Conservation (phyloP, 2,329 filamentous ascomycete species). For the Cyclaneusma minus region DNA sequence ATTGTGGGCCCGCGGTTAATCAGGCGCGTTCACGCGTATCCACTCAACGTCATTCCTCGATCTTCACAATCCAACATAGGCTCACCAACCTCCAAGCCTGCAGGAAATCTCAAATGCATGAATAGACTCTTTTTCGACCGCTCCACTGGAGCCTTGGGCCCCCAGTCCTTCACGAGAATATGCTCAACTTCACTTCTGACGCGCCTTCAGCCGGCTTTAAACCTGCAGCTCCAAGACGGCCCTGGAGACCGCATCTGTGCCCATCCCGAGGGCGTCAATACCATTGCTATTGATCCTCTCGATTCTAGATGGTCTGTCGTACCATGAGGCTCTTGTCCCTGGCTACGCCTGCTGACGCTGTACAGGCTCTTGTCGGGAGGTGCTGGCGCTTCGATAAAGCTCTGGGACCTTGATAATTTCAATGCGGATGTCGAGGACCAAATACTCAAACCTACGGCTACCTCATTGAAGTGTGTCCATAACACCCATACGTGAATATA, state of each 20-base stretch:
- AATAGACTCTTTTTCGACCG: conserved; percentile 64
- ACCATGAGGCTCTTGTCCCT: neutral
- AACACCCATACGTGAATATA: conserved; percentile 6
- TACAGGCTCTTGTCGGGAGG: conserved; percentile 67
- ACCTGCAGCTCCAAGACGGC: conserved; percentile 55
- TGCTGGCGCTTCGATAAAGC: conserved; percentile 65
- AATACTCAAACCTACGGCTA: conserved; percentile 37
- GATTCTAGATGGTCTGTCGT: conserved; percentile 53
- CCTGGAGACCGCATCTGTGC: conserved; percentile 34
- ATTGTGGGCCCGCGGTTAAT: too few species aligned
- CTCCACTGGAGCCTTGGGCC: conserved; percentile 51
- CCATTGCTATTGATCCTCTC: conserved; percentile 66
- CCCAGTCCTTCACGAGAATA: conserved; percentile 46
- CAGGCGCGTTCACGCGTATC: conserved; percentile 2
- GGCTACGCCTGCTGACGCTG: conserved; percentile 6
- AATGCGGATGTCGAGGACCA: conserved; percentile 26
- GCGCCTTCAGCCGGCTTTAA: conserved; percentile 50
- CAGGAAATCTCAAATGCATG: conserved; percentile 39
- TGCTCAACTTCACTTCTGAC: conserved; percentile 51
- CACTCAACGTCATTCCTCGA: neutral
- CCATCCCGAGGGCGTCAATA: conserved; percentile 66
- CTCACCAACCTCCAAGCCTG: too few species aligned
- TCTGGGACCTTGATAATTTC: conserved; percentile 71
- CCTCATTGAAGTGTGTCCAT: conserved; percentile 25
- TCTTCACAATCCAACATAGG: too few species aligned